A percentile compares a stretch with the other conserved stretches of the same genome.
Evolutionary conservation across 179 eudicot species (phyloP).

Genomic region (Vitellaria paradoxa): DNA sequence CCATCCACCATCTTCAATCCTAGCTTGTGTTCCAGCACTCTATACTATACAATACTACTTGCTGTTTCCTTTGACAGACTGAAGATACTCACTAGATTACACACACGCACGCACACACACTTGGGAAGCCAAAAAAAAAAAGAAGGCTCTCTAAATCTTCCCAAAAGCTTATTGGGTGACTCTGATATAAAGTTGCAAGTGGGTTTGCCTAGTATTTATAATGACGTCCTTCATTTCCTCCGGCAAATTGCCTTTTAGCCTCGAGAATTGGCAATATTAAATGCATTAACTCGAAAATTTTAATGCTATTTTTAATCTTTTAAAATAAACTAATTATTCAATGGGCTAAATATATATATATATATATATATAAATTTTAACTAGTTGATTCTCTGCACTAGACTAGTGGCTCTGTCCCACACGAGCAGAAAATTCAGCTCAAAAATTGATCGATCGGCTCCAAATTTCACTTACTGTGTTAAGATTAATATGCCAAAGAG

Average conservation of each 20-base stretch:
- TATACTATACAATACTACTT: background rate
- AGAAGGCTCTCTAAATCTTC: slow-evolving; percentile 14
- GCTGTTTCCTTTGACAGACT: slow-evolving; percentile 7
- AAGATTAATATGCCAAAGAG: no score
- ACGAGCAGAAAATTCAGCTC: no score
- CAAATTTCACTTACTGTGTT: no score
- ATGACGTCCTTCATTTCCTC: background rate
- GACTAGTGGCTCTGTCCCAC: no score
- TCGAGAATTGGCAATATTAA: no score
- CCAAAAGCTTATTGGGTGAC: slow-evolving; percentile 16
- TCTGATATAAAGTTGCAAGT: slow-evolving; percentile 16
- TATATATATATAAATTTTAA: no score
- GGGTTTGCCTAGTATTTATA: slow-evolving; percentile 19
- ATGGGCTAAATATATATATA: no score
- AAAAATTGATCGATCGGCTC: no score
- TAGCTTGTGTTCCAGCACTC: background rate
- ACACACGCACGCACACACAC: background rate
- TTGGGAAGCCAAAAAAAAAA: background rate
- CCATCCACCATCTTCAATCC: slow-evolving; percentile 15
- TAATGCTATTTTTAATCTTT: no score
- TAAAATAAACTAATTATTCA: no score
- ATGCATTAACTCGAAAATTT: no score
- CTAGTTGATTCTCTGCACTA: no score
- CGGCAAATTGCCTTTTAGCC: background rate
- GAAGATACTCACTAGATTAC: background rate